phyloP scores from a whole-genome alignment of 257 asterid species.

The Solanum chilense region DNA sequence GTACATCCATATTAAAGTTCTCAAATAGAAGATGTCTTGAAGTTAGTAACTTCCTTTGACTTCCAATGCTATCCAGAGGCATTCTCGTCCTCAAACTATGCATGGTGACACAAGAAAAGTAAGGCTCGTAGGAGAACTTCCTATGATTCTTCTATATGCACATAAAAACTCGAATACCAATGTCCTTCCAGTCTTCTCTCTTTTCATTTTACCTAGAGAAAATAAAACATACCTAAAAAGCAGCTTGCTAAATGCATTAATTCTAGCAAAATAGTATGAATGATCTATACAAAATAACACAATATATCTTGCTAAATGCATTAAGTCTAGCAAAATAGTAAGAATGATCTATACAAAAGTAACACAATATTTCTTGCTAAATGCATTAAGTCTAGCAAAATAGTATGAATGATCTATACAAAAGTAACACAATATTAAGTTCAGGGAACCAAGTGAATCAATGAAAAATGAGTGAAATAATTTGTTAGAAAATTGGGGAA shows the following conservation, averaged over 20 bases:
- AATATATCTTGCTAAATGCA: no score
- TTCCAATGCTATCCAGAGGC: not conserved
- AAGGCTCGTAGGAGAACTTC: not conserved
- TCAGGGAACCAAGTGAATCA: not conserved
- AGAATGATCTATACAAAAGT: no score
- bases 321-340: no score
- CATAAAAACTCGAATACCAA: not conserved
- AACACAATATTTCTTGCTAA: not conserved
- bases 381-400: not conserved
- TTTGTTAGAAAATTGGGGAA: not conserved
- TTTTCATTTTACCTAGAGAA: not conserved
- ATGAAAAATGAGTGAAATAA: not conserved
- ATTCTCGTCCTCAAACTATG: not conserved
- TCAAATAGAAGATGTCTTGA: not conserved
- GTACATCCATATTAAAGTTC: not conserved
- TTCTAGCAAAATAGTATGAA: no score
- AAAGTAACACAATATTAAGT: not conserved
- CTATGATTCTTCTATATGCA: not conserved
- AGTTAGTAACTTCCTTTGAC: not conserved
- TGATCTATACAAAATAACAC: no score
- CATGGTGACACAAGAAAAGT: not conserved
- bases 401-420: not conserved
- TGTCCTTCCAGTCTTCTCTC: not conserved
- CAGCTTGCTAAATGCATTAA: not conserved
- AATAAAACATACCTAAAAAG: not conserved